Conservation (phyloP, 768 basidiomycete genomes). For the Suillus bovinus region DNA sequence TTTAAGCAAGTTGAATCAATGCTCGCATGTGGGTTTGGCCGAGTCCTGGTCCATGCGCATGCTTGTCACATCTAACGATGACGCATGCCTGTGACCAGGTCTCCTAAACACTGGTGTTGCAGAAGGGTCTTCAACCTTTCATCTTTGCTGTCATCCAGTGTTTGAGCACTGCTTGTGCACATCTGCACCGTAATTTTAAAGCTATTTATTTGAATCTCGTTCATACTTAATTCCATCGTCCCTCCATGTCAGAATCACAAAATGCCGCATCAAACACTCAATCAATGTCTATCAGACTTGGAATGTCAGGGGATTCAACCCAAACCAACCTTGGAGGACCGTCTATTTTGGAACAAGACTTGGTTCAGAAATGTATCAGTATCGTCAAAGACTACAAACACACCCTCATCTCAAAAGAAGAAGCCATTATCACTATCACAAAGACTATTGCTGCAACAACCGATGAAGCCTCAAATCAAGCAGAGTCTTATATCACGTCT, state of each 20-base stretch:
- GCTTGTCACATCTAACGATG: not conserved
- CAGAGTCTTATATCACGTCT: not conserved
- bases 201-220: not conserved
- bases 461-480: not conserved
- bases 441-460: not conserved
- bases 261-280: not conserved
- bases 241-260: not conserved
- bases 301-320: not conserved
- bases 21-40: no score
- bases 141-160: not conserved
- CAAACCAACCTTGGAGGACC: not conserved
- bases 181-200: not conserved
- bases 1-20: not conserved
- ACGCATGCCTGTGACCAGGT: not conserved
- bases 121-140: not conserved
- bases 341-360: not conserved
- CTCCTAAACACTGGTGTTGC: not conserved
- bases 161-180: not conserved
- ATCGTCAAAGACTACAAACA: not conserved
- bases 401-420: not conserved
- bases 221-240: not conserved
- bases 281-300: not conserved
- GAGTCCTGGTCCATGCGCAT: not conserved
- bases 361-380: not conserved
- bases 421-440: not conserved